A percentile compares a stretch with the other conserved stretches of the same genome.
phyloP scores from a whole-genome alignment of 2,329 filamentous ascomycete genomes.

The Pseudogymnoascus sp. region DNA sequence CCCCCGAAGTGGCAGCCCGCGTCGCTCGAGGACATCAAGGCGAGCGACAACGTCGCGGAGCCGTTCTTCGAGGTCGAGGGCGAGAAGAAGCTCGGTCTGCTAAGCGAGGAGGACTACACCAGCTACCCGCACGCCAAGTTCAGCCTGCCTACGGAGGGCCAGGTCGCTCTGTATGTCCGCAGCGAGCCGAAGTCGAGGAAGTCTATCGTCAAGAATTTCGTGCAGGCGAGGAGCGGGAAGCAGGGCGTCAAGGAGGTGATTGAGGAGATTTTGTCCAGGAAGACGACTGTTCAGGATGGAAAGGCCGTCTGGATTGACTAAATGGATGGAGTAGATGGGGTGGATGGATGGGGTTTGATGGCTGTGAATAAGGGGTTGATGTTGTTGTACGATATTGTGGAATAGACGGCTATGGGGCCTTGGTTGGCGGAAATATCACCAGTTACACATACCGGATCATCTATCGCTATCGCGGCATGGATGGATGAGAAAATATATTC shows the following conservation, averaged over 20 bases:
- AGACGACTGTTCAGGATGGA: conserved; percentile 44
- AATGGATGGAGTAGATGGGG: not conserved
- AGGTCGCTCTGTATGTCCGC: conserved; percentile 43
- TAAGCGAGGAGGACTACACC: conserved; percentile 55
- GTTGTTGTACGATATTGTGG: conserved; percentile 1
- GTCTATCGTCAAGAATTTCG: conserved; percentile 57
- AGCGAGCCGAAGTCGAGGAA: conserved; percentile 37
- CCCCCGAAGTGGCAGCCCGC: conserved; percentile 70
- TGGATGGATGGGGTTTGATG: no score
- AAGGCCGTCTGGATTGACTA: conserved; percentile 23
- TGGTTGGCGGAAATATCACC: not conserved
- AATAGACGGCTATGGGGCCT: not conserved
- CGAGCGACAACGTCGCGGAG: conserved; percentile 46
- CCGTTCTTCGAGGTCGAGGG: conserved; percentile 59
- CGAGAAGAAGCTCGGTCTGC: conserved; percentile 46
- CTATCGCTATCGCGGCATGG: not conserved
- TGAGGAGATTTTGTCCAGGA: conserved; percentile 58
- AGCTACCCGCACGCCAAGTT: conserved; percentile 67
- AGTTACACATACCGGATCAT: not conserved
- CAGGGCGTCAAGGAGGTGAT: conserved; percentile 65
- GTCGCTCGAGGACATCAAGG: conserved; percentile 59
- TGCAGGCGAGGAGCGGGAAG: conserved; percentile 52
- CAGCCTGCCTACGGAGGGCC: conserved; percentile 60
- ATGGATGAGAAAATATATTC: not conserved
- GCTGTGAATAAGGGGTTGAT: not conserved